A percentile compares a stretch with the other conserved stretches of the same genome.
Evolutionary conservation across 352 stramenopile species (phyloP).

Genomic region (Sclerospora graminicola): DNA sequence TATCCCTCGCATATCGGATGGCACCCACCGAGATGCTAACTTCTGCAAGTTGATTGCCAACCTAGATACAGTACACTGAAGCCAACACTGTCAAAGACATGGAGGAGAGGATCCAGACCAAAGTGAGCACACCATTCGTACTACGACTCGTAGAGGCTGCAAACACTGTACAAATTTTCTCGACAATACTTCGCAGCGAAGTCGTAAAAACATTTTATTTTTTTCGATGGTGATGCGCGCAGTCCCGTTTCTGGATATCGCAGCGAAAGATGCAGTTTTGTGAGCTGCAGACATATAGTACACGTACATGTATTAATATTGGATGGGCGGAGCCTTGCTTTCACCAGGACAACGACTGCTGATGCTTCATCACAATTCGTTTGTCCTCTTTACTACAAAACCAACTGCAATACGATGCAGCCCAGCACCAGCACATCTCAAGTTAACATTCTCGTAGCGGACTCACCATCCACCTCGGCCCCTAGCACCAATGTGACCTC

Average conservation of each 20-base stretch:
- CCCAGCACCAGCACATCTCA: not conserved
- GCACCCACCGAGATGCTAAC: no score
- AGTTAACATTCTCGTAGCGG: not conserved
- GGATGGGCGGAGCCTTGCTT: constrained; percentile 10
- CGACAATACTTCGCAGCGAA: constrained; percentile 2
- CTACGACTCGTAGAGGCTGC: no score
- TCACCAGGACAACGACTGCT: constrained; percentile 6
- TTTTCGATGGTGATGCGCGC: not conserved
- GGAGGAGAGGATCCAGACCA: no score
- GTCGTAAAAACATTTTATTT: constrained; percentile 12
- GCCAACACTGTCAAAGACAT: no score
- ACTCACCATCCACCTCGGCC: not conserved
- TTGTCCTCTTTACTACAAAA: no score
- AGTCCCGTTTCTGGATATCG: constrained; percentile 1
- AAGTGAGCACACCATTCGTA: no score
- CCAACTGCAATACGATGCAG: constrained; percentile 7
- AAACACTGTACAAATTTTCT: no score
- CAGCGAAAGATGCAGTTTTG: constrained; percentile 25
- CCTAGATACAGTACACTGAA: no score
- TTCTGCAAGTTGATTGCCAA: no score
- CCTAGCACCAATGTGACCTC: constrained; percentile 6
- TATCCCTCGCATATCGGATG: no score
- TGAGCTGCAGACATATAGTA: constrained; percentile 5
- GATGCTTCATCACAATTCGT: not conserved
- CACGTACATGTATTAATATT: constrained; percentile 11